Percentiles rank a stretch among this genome's conserved stretches.
Conservation (phyloP, 2,329 filamentous ascomycete species). For the Colletotrichum filicis region DNA sequence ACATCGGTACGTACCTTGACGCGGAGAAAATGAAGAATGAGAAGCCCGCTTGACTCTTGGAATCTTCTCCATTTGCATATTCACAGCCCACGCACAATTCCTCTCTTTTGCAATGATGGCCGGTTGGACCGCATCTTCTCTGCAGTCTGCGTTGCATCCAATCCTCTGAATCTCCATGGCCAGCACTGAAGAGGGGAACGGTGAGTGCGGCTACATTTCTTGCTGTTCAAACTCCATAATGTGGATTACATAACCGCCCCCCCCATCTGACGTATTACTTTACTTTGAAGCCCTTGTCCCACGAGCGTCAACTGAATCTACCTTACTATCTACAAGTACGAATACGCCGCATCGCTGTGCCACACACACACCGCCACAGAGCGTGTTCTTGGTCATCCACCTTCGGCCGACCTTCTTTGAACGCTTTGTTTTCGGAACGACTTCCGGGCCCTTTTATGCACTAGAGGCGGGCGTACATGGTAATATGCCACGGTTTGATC, state of each 20-base stretch:
- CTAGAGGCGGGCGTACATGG: neutral
- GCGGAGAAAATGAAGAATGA: conserved; percentile 4
- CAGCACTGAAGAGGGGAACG: neutral
- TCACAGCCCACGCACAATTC: conserved; percentile 10
- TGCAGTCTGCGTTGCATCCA: neutral
- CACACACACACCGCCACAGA: neutral
- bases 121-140: neutral
- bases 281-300: neutral
- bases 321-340: too few relatives aligned
- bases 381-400: neutral
- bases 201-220: neutral
- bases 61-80: neutral
- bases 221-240: neutral
- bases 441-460: neutral
- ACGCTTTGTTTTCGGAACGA: conserved; percentile 1
- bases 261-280: neutral
- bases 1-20: conserved; percentile 4
- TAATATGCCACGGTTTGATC: neutral
- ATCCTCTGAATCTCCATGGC: neutral
- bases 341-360: neutral
- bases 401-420: neutral
- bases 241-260: neutral
- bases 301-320: neutral
- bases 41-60: neutral
- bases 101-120: neutral